Base-by-base conservation (phyloP, 2,329 filamentous ascomycete species). In the Didymosphaeria variabile region DNA sequence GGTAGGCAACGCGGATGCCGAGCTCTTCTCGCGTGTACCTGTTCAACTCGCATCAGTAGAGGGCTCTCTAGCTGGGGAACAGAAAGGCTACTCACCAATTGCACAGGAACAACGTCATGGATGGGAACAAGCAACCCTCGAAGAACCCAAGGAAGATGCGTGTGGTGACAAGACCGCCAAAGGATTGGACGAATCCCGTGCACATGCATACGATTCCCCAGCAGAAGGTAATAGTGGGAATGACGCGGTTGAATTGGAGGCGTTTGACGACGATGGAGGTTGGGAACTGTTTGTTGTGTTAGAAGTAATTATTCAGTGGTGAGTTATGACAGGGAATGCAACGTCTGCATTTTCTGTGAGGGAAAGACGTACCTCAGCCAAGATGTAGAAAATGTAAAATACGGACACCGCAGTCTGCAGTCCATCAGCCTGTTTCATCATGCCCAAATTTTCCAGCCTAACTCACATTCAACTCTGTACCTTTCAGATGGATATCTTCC, bases 361-460 rank as follows among this genome's bases (percentile, higher is more conserved):
- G 6, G 26, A 29, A 6, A 38, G 49, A 44, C 59, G 0, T 68
- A 72, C 71, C 59, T 77, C 73, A 4, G 75, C 75, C 6, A 76
- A 62, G 46, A 77, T 76, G 49, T 77, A 76, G 54, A 76, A 74
- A 50, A 76, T 75, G 62, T 77, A 77, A 40, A 77, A 77, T 0
- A 77, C 72, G 1, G 74, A 77, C 0, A 77, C 72, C 0, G 75
- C 69, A 45, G 73, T 75, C 72, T 74, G 52, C 10, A 9, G 3
- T n/a, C 21, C 38, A 57, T 38, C 23, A 40, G 12, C 15, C 46
- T 31, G 17, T 21, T 19, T 19, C 2, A 23, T 13, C 38, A 32
- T 21, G 3, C 13, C 2, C 19, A 29, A 5, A 13, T 1, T 40
- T 21, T 50, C n/a, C 3, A n/a, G 15, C 1, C 2, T 23, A 4